Percentiles rank a stretch among this genome's conserved stretches.
Evolutionary conservation across 225 moss, liverwort and hornwort species (phyloP).

Genomic region (Pseudisothecium myosuroides): DNA sequence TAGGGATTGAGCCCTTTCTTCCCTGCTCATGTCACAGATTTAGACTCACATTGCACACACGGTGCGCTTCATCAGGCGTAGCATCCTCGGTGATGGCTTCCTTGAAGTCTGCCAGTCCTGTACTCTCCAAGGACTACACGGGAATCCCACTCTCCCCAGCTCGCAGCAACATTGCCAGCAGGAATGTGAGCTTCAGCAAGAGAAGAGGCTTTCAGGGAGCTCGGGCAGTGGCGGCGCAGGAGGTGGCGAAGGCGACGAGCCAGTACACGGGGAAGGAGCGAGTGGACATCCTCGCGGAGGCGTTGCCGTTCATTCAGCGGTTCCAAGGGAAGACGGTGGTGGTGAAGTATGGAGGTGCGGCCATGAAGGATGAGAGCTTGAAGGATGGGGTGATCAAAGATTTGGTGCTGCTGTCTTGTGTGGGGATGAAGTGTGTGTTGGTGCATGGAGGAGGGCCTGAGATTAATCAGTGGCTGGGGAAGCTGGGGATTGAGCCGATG

Average conservation of each 20-base stretch:
- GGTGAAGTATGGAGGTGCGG: conserved; percentile 97
- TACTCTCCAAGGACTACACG: background rate
- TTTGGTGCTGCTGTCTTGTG: conserved; percentile 75
- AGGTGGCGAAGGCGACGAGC: background rate
- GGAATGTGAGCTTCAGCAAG: background rate
- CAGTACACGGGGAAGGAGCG: conserved; percentile 72
- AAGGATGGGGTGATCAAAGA: conserved; percentile 95
- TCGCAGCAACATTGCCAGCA: background rate
- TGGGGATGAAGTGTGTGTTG: conserved; percentile 85
- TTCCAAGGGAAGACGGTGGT: conserved; percentile 95
- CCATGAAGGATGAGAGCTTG: conserved; percentile 79
- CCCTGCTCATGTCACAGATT: background rate
- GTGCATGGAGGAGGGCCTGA: conserved; percentile 96
- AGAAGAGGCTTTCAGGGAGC: background rate
- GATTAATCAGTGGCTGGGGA: conserved; percentile 82
- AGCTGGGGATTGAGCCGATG: conserved; percentile 69
- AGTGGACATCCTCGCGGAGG: conserved; percentile 82
- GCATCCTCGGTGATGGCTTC: background rate
- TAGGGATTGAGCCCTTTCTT: background rate
- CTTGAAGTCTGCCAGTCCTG: background rate
- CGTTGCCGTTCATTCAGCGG: conserved; percentile 85
- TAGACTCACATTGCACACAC: background rate
- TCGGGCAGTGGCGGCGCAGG: conserved; percentile 2
- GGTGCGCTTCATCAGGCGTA: background rate
- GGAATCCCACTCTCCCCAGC: background rate